Conservation (phyloP, 73 alveolate genomes). For the Paramecium primaurelia region DNA sequence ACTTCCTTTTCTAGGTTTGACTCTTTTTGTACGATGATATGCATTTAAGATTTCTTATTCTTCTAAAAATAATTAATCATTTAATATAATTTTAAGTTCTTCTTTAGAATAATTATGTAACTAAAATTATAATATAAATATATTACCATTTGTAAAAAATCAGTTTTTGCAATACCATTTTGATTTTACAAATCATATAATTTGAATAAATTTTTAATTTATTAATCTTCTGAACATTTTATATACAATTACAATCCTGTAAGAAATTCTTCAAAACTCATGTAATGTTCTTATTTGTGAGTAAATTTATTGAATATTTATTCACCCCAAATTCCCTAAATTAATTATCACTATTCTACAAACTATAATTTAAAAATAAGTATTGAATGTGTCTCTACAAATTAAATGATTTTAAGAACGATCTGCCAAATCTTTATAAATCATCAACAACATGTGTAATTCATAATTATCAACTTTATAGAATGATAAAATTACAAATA, state of each 20-base stretch:
- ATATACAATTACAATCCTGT: not conserved
- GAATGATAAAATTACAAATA: not conserved
- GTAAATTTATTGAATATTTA: not conserved
- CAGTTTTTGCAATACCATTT: not conserved
- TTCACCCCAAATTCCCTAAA: slow-evolving; percentile 45
- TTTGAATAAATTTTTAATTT: not conserved
- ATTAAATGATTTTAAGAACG: not conserved
- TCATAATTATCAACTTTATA: not conserved
- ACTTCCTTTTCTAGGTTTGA: slow-evolving; percentile 9
- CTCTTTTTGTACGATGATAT: not conserved
- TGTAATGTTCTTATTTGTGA: not conserved
- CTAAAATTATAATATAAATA: not conserved
- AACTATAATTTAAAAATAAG: not conserved
- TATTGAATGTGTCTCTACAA: not conserved
- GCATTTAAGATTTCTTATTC: not conserved
- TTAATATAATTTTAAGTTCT: not conserved
- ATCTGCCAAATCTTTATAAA: not conserved
- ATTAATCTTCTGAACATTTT: not conserved
- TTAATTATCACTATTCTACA: not conserved
- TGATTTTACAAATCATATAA: not conserved
- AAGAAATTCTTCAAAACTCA: slow-evolving; percentile 7
- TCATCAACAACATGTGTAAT: not conserved
- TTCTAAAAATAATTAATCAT: slow-evolving; percentile 19
- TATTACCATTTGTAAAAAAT: slow-evolving; percentile 22
- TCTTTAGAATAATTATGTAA: slow-evolving; percentile 2